phyloP scores from a whole-genome alignment of 805 yeast species.

The Teunomyces kruisii region DNA sequence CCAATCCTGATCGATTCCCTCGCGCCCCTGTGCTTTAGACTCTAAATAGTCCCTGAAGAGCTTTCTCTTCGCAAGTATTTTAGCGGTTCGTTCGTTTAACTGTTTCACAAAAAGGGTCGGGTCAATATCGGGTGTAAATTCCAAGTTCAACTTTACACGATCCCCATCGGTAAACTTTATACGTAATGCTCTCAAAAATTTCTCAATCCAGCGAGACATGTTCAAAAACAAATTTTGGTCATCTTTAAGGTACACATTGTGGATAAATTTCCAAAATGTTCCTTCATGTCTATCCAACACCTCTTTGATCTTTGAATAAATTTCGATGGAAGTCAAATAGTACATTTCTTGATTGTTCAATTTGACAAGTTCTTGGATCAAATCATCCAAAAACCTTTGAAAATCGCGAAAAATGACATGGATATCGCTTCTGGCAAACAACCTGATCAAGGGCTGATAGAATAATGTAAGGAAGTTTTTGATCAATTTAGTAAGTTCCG shows the following conservation, averaged over 20 bases:
- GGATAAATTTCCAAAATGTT: slow-evolving; percentile 71
- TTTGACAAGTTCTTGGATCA: slow-evolving; percentile 64
- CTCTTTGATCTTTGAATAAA: slow-evolving; percentile 64
- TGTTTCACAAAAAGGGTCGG: slow-evolving; percentile 33
- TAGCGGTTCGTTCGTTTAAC: slow-evolving; percentile 38
- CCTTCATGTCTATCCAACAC: slow-evolving; percentile 73
- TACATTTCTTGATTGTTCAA: slow-evolving; percentile 57
- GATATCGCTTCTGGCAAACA: slow-evolving; percentile 37
- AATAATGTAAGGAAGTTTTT: slow-evolving; percentile 61
- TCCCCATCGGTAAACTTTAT: slow-evolving; percentile 50
- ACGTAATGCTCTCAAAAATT: slow-evolving; percentile 61
- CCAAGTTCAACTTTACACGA: slow-evolving; percentile 46
- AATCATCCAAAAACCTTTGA: slow-evolving; percentile 43
- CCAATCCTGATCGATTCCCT: slow-evolving; percentile 41
- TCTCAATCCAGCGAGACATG: slow-evolving; percentile 71
- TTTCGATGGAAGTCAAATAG: slow-evolving; percentile 49
- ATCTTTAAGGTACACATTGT: slow-evolving; percentile 80
- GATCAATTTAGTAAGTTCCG: slow-evolving; percentile 71
- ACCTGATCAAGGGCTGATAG: slow-evolving; percentile 40
- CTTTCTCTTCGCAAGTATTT: slow-evolving; percentile 36
- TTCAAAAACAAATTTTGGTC: slow-evolving; percentile 67
- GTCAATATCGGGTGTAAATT: slow-evolving; percentile 24
- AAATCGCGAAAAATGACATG: slow-evolving; percentile 39
- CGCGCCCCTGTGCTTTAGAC: slow-evolving; percentile 19
- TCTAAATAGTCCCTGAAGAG: slow-evolving; percentile 36